A percentile compares a stretch with the other conserved stretches of the same genome.
Conservation (phyloP, 1,284 basidiomycete species). For the Trametes versicolor region DNA sequence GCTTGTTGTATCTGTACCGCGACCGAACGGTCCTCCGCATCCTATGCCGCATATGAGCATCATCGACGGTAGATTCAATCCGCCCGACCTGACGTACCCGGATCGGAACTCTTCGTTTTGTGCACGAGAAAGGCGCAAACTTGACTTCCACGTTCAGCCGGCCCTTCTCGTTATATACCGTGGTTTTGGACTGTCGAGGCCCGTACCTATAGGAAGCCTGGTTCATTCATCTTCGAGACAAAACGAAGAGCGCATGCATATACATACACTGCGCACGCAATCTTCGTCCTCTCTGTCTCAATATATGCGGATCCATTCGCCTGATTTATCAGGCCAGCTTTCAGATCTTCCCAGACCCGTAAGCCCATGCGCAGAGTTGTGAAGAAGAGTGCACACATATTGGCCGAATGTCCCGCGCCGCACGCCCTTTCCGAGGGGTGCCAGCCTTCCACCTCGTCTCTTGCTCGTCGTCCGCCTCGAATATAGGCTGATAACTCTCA, state of each 20-base stretch:
- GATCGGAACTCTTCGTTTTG: constrained; percentile 81
- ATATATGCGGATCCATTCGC: constrained; percentile 97
- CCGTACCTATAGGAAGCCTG: constrained; percentile 74
- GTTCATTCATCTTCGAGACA: not conserved
- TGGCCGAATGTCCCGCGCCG: constrained; percentile 74
- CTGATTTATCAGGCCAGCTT: constrained; percentile 90
- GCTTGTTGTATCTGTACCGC: constrained; percentile 89
- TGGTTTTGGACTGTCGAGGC: constrained; percentile 87
- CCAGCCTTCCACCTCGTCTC: constrained; percentile 40
- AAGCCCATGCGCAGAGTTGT: constrained; percentile 28
- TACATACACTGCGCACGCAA: constrained; percentile 94
- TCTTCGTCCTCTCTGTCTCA: constrained; percentile 89
- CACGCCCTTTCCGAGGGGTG: constrained; percentile 59
- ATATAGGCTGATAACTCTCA: constrained; percentile 75
- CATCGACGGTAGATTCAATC: constrained; percentile 6
- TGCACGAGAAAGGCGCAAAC: constrained; percentile 93
- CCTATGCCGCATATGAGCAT: constrained; percentile 58
- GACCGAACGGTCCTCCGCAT: constrained; percentile 91
- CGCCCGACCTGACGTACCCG: constrained; percentile 64
- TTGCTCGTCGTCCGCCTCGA: constrained; percentile 54
- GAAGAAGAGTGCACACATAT: constrained; percentile 71
- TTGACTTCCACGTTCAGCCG: constrained; percentile 95
- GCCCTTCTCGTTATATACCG: constrained; percentile 86
- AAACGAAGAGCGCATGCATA: constrained; percentile 40
- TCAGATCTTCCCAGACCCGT: constrained; percentile 69